Evolutionary conservation across 306 rosid genomes (phyloP), one percentile per base, ranked within the genome.

Genomic region (Trifolium dubium): DNA sequence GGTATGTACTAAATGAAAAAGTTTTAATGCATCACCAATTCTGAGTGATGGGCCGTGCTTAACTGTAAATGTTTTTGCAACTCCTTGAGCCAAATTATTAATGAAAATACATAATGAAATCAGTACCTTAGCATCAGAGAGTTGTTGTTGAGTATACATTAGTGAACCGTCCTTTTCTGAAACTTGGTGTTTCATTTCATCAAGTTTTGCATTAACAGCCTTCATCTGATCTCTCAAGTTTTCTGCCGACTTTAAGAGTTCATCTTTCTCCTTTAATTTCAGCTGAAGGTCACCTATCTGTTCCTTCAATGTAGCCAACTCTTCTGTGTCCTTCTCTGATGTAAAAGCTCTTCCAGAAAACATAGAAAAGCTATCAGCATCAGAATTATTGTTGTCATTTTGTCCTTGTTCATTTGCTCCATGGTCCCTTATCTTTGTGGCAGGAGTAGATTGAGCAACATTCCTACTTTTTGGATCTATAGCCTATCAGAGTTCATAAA

Each of bases 61-160:
- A 47, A 77, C 11, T 2, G 14, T 53, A 10, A 64, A 67, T 31
- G n/a, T 67, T 34, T 32, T 73, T 4, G 50, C 55, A 58, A 66
- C 63, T 34, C 17, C 30, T 46, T 60, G 34, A 14, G 31, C 49
- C 62, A 72, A 76, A 76, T 62, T 56, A 49, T n/a, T 65, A 58
- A 64, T 71, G 18, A 44, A 30, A 11, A 31, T 32, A 43, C 30
- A 40, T 2, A 35, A 31, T 79, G 28, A 74, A 17, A 62, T 32
- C 17, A 14, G 71, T 72, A 92, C 99, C 97, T 92, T 92, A 60
- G 92, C 85, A 84, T 94, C 99, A 77, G 92, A 82, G 18, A 95
- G 89, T 64, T 90, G 92, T 53, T 64, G 83, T 75, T 86, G 96
- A 15, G 87, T 77, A 69, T 89, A 81, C 77, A 82, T 90, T 49